Conservation (phyloP, 2,329 filamentous ascomycete genomes). For the Calonectria hongkongensis region DNA sequence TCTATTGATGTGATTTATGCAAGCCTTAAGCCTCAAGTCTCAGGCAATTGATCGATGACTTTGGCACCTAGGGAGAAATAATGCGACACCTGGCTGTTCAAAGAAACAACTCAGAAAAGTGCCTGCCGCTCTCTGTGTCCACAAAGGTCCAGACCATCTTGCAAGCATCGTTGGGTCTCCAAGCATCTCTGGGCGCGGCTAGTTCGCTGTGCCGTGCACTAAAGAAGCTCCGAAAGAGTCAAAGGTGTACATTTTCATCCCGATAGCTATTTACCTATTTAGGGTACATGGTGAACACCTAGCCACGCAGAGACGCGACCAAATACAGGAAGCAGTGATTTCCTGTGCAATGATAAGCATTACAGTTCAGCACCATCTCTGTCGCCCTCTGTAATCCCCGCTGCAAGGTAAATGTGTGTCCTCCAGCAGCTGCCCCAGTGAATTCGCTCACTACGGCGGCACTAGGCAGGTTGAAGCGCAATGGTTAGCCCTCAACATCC, state of each 20-base stretch:
- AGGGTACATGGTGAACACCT: neutral
- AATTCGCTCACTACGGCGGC: conserved; percentile 13
- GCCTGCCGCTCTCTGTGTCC: conserved; percentile 2
- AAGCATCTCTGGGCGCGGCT: conserved; percentile 12
- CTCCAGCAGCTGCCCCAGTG: neutral
- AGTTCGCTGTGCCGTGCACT: conserved; percentile 16
- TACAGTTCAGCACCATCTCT: neutral
- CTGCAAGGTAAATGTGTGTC: neutral
- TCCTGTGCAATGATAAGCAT: neutral
- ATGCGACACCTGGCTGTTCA: neutral
- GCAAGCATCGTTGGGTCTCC: neutral
- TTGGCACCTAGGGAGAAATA: neutral
- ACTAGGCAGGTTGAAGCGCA: conserved; percentile 12
- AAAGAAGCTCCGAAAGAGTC: neutral
- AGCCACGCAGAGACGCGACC: neutral
- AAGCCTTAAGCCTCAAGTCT: neutral
- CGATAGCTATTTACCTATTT: neutral
- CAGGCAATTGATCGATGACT: neutral
- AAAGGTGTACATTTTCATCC: neutral
- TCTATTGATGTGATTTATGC: neutral
- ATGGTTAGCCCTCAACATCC: neutral
- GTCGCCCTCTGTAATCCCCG: neutral
- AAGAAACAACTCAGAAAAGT: neutral
- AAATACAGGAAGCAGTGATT: neutral
- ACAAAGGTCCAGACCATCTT: conserved; percentile 1